phyloP scores from a whole-genome alignment of 768 basidiomycete genomes.

The Boletus subcaerulescens region DNA sequence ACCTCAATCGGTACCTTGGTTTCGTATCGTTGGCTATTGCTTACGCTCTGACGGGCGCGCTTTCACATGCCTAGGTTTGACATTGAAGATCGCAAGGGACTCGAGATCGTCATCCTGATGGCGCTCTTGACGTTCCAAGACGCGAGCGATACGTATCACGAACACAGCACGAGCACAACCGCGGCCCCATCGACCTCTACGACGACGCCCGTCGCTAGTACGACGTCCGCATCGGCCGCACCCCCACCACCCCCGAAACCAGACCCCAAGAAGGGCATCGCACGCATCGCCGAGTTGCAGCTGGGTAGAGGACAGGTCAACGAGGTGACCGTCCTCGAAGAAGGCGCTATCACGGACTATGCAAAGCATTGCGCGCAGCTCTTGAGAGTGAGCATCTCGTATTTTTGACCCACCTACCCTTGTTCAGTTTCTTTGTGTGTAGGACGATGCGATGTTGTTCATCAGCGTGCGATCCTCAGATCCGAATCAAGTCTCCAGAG shows the following conservation, averaged over 20 bases:
- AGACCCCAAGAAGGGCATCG: slow-evolving; percentile 60
- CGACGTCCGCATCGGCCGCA: slow-evolving; percentile 32
- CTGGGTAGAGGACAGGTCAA: slow-evolving; percentile 66
- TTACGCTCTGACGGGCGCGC: not conserved
- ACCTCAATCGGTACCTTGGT: slow-evolving; percentile 60
- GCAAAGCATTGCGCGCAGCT: slow-evolving; percentile 63
- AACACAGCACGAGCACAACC: slow-evolving; percentile 23
- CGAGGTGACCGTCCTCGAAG: slow-evolving; percentile 66
- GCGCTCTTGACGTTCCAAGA: slow-evolving; percentile 79
- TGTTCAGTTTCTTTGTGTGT: not conserved
- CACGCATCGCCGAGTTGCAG: slow-evolving; percentile 72
- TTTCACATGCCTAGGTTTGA: slow-evolving; percentile 59
- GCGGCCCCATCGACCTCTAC: not conserved
- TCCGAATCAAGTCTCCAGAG: slow-evolving; percentile 67
- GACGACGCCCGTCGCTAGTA: not conserved
- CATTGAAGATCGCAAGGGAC: slow-evolving; percentile 78
- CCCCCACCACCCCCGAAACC: slow-evolving; percentile 58
- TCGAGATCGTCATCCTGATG: slow-evolving; percentile 78
- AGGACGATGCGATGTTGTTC: slow-evolving; percentile 83
- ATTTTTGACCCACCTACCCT: not conserved
- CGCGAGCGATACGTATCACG: slow-evolving; percentile 53
- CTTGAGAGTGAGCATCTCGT: slow-evolving; percentile 46
- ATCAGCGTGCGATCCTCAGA: slow-evolving; percentile 67
- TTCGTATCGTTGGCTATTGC: not conserved
- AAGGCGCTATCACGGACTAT: slow-evolving; percentile 64